Percentiles rank a stretch among this genome's conserved stretches.
These are phyloP conservation scores for Ceratocystis cacaofunesta DNA, from an alignment of 2,329 filamentous ascomycete species.

Conservation along the genomic window DNA sequence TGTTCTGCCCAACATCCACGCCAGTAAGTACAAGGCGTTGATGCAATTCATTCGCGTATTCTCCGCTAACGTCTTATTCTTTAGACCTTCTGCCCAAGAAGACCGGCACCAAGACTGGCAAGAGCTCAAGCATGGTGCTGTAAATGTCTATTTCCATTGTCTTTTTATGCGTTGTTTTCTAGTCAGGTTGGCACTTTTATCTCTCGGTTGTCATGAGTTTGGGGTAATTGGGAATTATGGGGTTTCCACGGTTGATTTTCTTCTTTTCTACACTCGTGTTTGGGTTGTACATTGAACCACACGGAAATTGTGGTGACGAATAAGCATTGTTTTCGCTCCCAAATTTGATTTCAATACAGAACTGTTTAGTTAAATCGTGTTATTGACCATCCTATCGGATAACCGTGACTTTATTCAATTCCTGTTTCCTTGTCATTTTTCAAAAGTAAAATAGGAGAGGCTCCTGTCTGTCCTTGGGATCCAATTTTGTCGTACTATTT, in stretches of 20 bases:
- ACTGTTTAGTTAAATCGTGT: background rate
- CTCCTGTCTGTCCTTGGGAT: too few species aligned
- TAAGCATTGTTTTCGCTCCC: constrained; percentile 30
- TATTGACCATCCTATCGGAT: too few species aligned
- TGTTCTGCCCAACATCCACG: constrained; percentile 94
- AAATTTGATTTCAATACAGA: constrained; percentile 14
- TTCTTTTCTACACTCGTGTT: constrained; percentile 41
- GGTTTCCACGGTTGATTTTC: constrained; percentile 41
- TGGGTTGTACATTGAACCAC: constrained; percentile 60
- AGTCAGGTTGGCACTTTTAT: constrained; percentile 43
- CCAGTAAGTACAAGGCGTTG: constrained; percentile 51
- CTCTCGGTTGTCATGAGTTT: constrained; percentile 62
- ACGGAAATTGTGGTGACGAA: constrained; percentile 48
- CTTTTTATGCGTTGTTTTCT: constrained; percentile 29
- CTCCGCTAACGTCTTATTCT: constrained; percentile 26
- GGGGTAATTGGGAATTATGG: constrained; percentile 55
- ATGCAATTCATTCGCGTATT: background rate
- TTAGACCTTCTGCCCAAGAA: constrained; percentile 97
- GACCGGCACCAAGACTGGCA: constrained; percentile 80
- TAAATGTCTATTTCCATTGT: constrained; percentile 47
- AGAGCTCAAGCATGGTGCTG: constrained; percentile 87
- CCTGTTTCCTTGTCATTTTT: too few species aligned
- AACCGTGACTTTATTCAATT: too few species aligned
- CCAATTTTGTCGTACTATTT: background rate
- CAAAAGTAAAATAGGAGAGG: too few species aligned